A percentile compares a stretch with the other conserved stretches of the same genome.
Conservation (phyloP, 2,329 filamentous ascomycete species). For the Diaporthe sp. region DNA sequence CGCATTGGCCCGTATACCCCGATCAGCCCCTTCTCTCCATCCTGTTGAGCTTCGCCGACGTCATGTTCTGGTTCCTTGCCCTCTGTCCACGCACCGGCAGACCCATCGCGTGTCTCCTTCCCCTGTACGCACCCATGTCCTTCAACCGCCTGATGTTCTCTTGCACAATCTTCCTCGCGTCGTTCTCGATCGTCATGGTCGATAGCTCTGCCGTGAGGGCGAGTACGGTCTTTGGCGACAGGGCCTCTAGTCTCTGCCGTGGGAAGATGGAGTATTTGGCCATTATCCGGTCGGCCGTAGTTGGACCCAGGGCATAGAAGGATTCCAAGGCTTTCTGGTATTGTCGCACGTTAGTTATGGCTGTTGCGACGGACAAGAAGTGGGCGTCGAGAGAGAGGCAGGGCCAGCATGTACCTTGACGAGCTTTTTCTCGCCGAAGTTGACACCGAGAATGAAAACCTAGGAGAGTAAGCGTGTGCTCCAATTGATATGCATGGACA, state of each 20-base stretch:
- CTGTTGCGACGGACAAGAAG: slow-evolving; percentile 25
- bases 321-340: slow-evolving; percentile 79
- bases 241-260: slow-evolving; percentile 80
- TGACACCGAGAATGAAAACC: slow-evolving; percentile 90
- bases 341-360: slow-evolving; percentile 38
- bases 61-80: slow-evolving; percentile 81
- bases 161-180: slow-evolving; percentile 80
- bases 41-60: slow-evolving; percentile 73
- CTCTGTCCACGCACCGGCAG: slow-evolving; percentile 92
- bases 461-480: slow-evolving; percentile 50
- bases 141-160: slow-evolving; percentile 90
- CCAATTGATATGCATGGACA: neutral
- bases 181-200: slow-evolving; percentile 94
- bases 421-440: slow-evolving; percentile 86
- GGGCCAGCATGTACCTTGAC: slow-evolving; percentile 75
- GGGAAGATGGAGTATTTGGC: slow-evolving; percentile 92
- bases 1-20: neutral
- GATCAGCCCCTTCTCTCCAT: slow-evolving; percentile 62
- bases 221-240: slow-evolving; percentile 83
- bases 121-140: slow-evolving; percentile 92
- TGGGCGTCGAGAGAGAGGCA: slow-evolving; percentile 35
- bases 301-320: slow-evolving; percentile 88
- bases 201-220: slow-evolving; percentile 88
- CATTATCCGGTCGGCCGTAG: slow-evolving; percentile 80
- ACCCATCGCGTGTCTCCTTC: slow-evolving; percentile 91